Evolutionary conservation across 345 rosid genomes (phyloP), one percentile per base, ranked within the genome.

Genomic region (Aquilaria yunnanensis): DNA sequence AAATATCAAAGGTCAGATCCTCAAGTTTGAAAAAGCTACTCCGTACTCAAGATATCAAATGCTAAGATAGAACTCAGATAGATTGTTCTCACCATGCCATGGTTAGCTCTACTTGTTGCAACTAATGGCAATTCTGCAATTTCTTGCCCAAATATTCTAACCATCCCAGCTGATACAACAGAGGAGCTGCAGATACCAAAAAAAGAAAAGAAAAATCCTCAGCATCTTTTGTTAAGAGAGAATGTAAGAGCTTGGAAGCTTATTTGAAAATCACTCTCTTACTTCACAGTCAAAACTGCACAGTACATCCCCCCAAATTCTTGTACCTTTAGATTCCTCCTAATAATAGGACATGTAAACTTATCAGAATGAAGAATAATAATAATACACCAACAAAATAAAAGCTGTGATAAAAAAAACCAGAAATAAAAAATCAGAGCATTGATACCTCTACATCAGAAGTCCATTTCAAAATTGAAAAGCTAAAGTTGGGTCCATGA

Each of bases 41-140:
- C 5, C 43, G 8, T 37, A 9, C 43, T 37, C 43, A 37, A 37
- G 8, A 37, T 37, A 51, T 51, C 6, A 12, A 37, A 37, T 37
- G 43, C 8, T 2, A 13, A 43, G 31, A 57, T 10, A 65, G 55
- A 49, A 12, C 32, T 34, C 23, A 16, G 37, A 33, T 43, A 47
- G 46, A 66, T 62, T 12, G 47, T 33, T 66, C 72, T 77, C 65
- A 88, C 99, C 92, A 81, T 83, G 57, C 95, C 96, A 53, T 86
- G 89, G 70, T 74, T 80, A 59, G 79, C 76, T 60, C 73, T 66
- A 62, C 85, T 81, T 31, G 99, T 94, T 29, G 99, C 97, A 64
- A 83, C 99, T 65, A 94, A 69, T 59, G 99, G 99, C 72, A 94
- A 84, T 75, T 94, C 99, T 60, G 99, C 97, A 74, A 84, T 70